phyloP scores from a whole-genome alignment of 305 asterid species.

The Petunia hybrid region DNA sequence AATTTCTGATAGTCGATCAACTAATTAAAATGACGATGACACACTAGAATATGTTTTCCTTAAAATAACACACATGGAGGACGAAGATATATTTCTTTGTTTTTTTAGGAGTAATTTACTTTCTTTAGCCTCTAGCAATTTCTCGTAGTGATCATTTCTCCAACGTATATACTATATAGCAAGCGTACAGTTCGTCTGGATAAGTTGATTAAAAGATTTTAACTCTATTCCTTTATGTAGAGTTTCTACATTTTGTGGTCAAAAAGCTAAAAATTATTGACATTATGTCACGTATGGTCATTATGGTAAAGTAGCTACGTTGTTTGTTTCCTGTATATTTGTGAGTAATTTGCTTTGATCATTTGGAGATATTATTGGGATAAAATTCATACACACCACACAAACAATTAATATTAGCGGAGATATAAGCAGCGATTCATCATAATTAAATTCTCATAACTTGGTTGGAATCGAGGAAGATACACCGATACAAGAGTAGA shows the following conservation, averaged over 20 bases:
- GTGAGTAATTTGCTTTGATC: too few species aligned
- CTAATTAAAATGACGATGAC: not conserved
- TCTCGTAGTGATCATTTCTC: not conserved
- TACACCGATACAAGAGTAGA: not conserved
- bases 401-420: too few species aligned
- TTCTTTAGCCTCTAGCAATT: not conserved
- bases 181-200: not conserved
- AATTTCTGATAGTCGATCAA: not conserved
- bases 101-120: not conserved
- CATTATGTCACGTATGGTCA: not conserved
- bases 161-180: not conserved
- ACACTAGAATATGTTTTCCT: not conserved
- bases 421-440: not conserved
- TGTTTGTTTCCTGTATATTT: too few species aligned
- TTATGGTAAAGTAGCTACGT: not conserved
- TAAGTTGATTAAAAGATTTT: not conserved
- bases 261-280: not conserved
- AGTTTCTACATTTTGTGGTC: not conserved
- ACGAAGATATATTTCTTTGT: not conserved
- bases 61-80: not conserved
- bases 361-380: not conserved
- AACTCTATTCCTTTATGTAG: not conserved
- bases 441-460: slow-evolving; percentile 18
- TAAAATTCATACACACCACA: not conserved
- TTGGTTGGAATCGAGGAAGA: not conserved